These are phyloP conservation scores for Pythium guiyangense DNA, from an alignment of 352 stramenopile species.

Conservation along the genomic window DNA sequence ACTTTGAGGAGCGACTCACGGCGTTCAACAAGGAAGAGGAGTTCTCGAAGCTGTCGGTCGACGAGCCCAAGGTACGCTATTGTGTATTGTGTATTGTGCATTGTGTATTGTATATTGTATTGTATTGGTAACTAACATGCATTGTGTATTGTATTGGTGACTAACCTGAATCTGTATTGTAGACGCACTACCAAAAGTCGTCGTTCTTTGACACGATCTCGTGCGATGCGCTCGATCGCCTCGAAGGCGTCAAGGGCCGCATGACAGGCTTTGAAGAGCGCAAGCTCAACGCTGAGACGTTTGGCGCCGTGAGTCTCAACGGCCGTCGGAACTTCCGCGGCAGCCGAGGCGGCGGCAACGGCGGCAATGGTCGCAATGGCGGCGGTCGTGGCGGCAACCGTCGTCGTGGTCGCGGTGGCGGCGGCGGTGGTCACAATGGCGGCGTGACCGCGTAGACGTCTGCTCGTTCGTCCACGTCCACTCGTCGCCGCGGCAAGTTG, in stretches of 20 bases:
- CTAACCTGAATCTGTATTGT: not conserved
- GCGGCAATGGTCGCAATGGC: constrained; percentile 23
- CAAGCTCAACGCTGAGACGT: constrained; percentile 88
- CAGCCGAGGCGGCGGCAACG: constrained; percentile 37
- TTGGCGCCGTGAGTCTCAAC: constrained; percentile 81
- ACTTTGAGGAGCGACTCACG: constrained; percentile 58
- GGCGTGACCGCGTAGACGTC: constrained; percentile 9
- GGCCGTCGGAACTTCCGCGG: constrained; percentile 79
- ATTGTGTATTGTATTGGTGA: not conserved
- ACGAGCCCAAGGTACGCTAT: constrained; percentile 27
- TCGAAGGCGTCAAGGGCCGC: constrained; percentile 64
- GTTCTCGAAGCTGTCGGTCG: constrained; percentile 61
- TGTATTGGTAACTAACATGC: not conserved
- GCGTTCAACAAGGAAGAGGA: constrained; percentile 82
- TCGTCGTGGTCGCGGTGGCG: constrained; percentile 13
- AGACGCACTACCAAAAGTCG: constrained; percentile 83
- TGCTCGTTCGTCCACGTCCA: not conserved
- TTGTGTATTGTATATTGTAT: not conserved
- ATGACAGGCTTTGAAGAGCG: constrained; percentile 75
- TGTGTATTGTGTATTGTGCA: not conserved
- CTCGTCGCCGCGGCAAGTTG: not conserved
- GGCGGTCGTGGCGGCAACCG: constrained; percentile 21
- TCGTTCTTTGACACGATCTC: constrained; percentile 91
- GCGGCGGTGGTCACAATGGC: constrained; percentile 22
- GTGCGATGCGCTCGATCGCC: constrained; percentile 79